Conservation (phyloP, 1,284 basidiomycete species). For the Irpex lacteus region DNA sequence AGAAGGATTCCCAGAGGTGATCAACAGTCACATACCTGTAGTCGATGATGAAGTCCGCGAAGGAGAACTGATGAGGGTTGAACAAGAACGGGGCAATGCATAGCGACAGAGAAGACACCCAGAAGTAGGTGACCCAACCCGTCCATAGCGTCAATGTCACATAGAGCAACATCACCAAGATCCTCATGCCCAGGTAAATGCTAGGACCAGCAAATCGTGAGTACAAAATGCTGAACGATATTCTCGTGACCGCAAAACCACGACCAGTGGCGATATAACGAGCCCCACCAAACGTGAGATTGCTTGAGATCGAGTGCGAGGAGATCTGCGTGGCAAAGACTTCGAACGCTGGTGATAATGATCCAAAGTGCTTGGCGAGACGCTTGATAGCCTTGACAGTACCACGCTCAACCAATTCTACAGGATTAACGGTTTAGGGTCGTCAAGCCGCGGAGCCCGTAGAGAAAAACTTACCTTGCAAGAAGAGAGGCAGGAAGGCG, state of each 20-base stretch:
- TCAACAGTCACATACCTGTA: conserved; percentile 60
- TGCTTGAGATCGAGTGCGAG: conserved; percentile 92
- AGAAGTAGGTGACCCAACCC: conserved; percentile 93
- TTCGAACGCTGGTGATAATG: conserved; percentile 92
- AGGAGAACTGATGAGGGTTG: conserved; percentile 96
- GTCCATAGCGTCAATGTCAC: conserved; percentile 89
- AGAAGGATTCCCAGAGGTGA: conserved; percentile 5
- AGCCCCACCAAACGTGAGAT: conserved; percentile 93
- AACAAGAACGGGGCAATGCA: conserved; percentile 94
- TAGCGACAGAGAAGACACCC: conserved; percentile 85
- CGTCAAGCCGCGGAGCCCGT: no score
- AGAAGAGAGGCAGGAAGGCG: conserved; percentile 88
- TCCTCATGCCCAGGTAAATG: conserved; percentile 94
- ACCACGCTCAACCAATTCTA: conserved; percentile 91
- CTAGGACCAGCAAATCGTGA: conserved; percentile 96
- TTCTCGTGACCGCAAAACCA: conserved; percentile 93
- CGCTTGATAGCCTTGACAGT: conserved; percentile 86
- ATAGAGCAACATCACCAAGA: conserved; percentile 86
- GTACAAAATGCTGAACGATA: conserved; percentile 91
- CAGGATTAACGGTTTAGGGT: conserved; percentile 1
- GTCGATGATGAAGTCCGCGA: conserved; percentile 93
- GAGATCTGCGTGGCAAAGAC: conserved; percentile 97
- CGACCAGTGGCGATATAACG: conserved; percentile 99
- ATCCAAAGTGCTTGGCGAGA: conserved; percentile 88
- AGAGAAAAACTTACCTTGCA: conserved; percentile 68